Evolutionary conservation across 331 rosid genomes (phyloP), one percentile per base, ranked within the genome.

Genomic region (Pyrus hybrid): DNA sequence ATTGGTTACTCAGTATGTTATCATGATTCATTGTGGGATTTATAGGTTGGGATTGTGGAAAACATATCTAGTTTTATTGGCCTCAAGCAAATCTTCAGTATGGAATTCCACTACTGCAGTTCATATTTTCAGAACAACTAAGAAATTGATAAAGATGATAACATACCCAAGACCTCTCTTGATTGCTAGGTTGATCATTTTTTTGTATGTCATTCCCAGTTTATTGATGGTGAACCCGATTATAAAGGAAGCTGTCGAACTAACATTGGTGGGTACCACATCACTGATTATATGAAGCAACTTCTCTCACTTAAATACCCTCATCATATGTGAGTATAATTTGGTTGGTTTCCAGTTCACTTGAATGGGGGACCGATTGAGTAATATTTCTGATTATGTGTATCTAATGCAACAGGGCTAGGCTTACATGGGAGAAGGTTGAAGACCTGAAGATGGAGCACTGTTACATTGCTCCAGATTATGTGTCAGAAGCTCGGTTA

Each of bases 391-490:
- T 71, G 62, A 80, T 76, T 5, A 5, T 37, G 21, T 33, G 61
- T 72, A 43, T 71, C 51, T 73, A 77, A 84, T 81, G 76, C 70
- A 49, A 73, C 79, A 95, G 99, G 92, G 86, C 90, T 72, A 89
- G 97, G 80, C 85, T 92, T 83, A 88, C 96, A 1, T 95, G 93
- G 96, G 96, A 91, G 82, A 91, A 91, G 74, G 96, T 87, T 20
- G 96, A 91, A 78, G 92, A 91, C 79, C 89, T 94, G 83, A 94
- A 92, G 88, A 92, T 90, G 97, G 99, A 92, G 81, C 97, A 94
- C 81, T 92, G 99, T 79, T 94, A 94, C 76, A 82, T 92, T 54
- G 88, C 97, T 63, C 82, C 23, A 26, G 89, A 90, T 77, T 94
- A 95, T 76, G 73, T 74, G 74, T 83, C 90, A 63, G 97, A 95